These are phyloP conservation scores for Penstemon davidsonii DNA, from an alignment of 257 asterid genomes.

Conservation along the genomic window DNA sequence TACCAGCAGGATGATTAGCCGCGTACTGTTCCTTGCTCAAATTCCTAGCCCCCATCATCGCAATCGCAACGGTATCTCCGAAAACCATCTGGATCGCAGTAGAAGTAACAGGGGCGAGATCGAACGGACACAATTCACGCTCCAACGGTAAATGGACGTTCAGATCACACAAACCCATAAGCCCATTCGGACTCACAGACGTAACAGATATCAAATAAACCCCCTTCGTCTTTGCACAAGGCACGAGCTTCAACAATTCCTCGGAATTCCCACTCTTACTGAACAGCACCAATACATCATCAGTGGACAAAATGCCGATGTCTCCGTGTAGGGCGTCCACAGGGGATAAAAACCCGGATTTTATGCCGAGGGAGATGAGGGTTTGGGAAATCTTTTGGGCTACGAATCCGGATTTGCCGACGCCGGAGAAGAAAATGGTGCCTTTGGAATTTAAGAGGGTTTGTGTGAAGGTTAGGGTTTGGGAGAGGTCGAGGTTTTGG, in stretches of 20 bases:
- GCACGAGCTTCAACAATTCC: constrained; percentile 77
- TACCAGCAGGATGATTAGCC: constrained; percentile 66
- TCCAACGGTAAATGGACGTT: constrained; percentile 92
- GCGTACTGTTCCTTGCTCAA: constrained; percentile 86
- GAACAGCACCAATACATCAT: constrained; percentile 75
- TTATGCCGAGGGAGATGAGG: constrained; percentile 74
- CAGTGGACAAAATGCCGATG: constrained; percentile 71
- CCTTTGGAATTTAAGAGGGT: constrained; percentile 67
- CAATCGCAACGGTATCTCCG: constrained; percentile 91
- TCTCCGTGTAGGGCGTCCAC: constrained; percentile 96
- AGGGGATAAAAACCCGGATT: constrained; percentile 78
- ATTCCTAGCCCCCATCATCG: constrained; percentile 80
- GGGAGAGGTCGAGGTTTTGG: constrained; percentile 81
- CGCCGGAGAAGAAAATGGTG: constrained; percentile 87
- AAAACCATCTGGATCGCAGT: constrained; percentile 68
- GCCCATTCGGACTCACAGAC: constrained; percentile 70
- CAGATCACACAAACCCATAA: constrained; percentile 66
- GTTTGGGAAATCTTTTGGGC: constrained; percentile 91
- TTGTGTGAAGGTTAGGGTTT: constrained; percentile 77
- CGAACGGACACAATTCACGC: constrained; percentile 88
- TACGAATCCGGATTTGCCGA: constrained; percentile 92
- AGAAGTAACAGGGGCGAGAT: constrained; percentile 80
- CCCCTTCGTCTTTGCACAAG: constrained; percentile 92
- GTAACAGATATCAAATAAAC: constrained; percentile 77
- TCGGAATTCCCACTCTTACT: constrained; percentile 93